phyloP scores from a whole-genome alignment of 2,329 filamentous ascomycete genomes.

The Colletotrichum chlorophyti region DNA sequence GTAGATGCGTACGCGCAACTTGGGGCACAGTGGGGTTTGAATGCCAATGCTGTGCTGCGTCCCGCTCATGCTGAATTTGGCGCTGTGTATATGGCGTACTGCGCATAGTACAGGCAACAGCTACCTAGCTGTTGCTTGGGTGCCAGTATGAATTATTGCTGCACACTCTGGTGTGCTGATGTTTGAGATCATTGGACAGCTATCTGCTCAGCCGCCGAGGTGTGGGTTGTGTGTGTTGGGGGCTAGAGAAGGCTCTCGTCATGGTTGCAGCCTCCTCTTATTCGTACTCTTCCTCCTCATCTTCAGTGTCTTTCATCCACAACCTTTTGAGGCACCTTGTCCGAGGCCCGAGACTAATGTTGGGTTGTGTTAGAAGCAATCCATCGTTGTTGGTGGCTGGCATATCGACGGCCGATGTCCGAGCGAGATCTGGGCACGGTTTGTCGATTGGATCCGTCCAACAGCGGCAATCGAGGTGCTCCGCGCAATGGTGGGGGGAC shows the following conservation, averaged over 20 bases:
- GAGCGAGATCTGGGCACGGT: background rate
- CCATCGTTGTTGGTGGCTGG: slow-evolving; percentile 11
- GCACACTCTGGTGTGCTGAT: slow-evolving; percentile 7
- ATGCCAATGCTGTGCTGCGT: no score
- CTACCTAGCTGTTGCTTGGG: slow-evolving; percentile 6
- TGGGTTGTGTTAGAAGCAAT: background rate
- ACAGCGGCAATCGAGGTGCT: no score
- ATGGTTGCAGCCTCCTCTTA: slow-evolving; percentile 23
- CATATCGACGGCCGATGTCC: slow-evolving; percentile 5
- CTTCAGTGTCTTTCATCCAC: no score
- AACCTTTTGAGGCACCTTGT: background rate
- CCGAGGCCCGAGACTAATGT: background rate
- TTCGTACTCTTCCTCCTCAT: no score
- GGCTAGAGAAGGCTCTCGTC: slow-evolving; percentile 8
- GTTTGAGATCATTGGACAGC: slow-evolving; percentile 18
- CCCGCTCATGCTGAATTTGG: no score
- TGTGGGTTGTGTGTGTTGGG: background rate
- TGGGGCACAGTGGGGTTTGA: no score
- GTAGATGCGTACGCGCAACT: background rate
- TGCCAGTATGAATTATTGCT: slow-evolving; percentile 9
- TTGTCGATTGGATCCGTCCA: background rate
- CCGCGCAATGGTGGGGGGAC: background rate
- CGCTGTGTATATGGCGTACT: background rate
- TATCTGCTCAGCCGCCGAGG: slow-evolving; percentile 20
- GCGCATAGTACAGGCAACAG: slow-evolving; percentile 6